These are phyloP conservation scores for Insectozyma bohioensis DNA, from an alignment of 1,139 yeast species.

Conservation along the genomic window DNA sequence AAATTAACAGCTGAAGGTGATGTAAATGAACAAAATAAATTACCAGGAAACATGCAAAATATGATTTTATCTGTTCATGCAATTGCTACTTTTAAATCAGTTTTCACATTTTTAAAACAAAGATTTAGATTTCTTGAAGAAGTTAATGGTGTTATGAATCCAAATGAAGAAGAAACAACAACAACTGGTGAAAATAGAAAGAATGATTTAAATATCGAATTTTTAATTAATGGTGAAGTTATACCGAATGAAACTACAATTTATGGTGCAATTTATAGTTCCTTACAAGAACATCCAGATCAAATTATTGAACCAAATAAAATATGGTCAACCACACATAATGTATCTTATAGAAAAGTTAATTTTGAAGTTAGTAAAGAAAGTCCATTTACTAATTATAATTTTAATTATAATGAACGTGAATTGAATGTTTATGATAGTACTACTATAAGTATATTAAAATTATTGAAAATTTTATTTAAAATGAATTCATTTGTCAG, in stretches of 20 bases:
- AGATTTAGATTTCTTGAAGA: slow-evolving; percentile 28
- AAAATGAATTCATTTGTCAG: slow-evolving; percentile 46
- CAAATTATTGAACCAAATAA: slow-evolving; percentile 47
- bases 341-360: slow-evolving; percentile 51
- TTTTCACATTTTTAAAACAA: slow-evolving; percentile 60
- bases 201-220: slow-evolving; percentile 45
- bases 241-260: slow-evolving; percentile 73
- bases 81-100: slow-evolving; percentile 76
- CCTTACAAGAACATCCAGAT: slow-evolving; percentile 40
- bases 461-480: slow-evolving; percentile 55
- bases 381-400: slow-evolving; percentile 15
- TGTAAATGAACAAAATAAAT: slow-evolving; percentile 19
- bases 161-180: slow-evolving; percentile 14
- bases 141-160: slow-evolving; percentile 8
- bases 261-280: slow-evolving; percentile 72
- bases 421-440: slow-evolving; percentile 41
- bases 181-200: slow-evolving; percentile 14
- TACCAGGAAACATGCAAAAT: slow-evolving; percentile 34
- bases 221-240: slow-evolving; percentile 57
- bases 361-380: slow-evolving; percentile 16
- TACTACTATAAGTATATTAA: slow-evolving; percentile 50
- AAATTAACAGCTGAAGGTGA: slow-evolving; percentile 40
- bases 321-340: slow-evolving; percentile 60
- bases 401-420: slow-evolving; percentile 20
- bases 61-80: slow-evolving; percentile 79